phyloP scores from a whole-genome alignment of 2,329 filamentous ascomycete genomes.

The Fusarium acutatum region DNA sequence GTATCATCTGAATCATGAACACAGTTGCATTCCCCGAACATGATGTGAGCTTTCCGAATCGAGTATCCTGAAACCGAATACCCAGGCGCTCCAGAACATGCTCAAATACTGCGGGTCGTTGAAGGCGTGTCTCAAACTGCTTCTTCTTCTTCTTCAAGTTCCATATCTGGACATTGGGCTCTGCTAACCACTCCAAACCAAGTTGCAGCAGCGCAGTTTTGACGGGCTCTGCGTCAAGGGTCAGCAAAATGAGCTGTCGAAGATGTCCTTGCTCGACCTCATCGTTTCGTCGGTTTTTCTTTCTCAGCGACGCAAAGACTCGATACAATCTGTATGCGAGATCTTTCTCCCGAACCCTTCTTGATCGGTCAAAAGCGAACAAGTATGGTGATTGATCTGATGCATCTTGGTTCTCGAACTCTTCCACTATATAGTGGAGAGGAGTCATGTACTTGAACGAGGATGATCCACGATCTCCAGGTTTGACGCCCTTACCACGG shows the following conservation, averaged over 20 bases:
- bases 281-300: constrained; percentile 1
- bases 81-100: constrained; percentile 26
- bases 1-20: constrained; percentile 11
- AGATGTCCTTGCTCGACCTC: not conserved
- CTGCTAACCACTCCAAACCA: not conserved
- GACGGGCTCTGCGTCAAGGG: not conserved
- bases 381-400: not conserved
- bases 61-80: constrained; percentile 22
- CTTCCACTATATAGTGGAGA: constrained; percentile 16
- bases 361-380: constrained; percentile 30
- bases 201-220: not conserved
- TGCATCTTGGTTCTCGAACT: constrained; percentile 1
- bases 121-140: constrained; percentile 7
- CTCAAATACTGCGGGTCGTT: constrained; percentile 4
- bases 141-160: constrained; percentile 8
- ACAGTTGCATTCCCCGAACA: constrained; percentile 24
- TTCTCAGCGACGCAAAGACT: not conserved
- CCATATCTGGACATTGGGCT: constrained; percentile 2
- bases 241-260: constrained; percentile 22
- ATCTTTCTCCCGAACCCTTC: not conserved
- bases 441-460: constrained; percentile 29
- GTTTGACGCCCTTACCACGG: not conserved
- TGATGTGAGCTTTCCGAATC: constrained; percentile 20
- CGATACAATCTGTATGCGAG: not conserved
- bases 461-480: constrained; percentile 18